These are phyloP conservation scores for Sarocladium brachiariae DNA, from an alignment of 2,329 filamentous ascomycete species.

Conservation along the genomic window DNA sequence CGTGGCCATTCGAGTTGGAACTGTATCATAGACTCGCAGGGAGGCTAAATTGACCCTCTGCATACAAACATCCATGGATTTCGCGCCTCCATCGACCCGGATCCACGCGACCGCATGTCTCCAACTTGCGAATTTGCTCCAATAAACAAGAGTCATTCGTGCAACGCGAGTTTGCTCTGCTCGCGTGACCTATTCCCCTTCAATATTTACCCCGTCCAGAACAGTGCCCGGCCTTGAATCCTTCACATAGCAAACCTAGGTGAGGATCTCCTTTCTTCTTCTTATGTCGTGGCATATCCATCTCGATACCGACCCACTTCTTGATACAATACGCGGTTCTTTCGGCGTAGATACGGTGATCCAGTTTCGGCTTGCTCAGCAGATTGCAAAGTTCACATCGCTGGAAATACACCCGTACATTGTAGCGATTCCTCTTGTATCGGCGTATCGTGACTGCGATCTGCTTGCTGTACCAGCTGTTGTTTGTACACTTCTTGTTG, in stretches of 20 bases:
- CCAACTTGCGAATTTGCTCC: too few relatives aligned
- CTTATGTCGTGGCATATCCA: neutral
- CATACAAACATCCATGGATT: neutral
- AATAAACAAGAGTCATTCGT: too few relatives aligned
- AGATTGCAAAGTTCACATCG: constrained; percentile 24
- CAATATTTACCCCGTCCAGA: neutral
- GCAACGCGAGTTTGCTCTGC: too few relatives aligned
- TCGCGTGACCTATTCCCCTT: neutral
- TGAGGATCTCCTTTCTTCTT: constrained; percentile 17
- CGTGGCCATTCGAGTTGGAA: constrained; percentile 22
- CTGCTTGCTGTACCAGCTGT: constrained; percentile 25
- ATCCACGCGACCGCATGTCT: too few relatives aligned
- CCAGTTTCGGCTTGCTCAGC: constrained; percentile 20
- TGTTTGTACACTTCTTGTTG: constrained; percentile 17
- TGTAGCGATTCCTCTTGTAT: constrained; percentile 22
- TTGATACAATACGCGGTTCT: constrained; percentile 29
- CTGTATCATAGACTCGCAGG: constrained; percentile 36
- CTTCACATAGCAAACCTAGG: constrained; percentile 24
- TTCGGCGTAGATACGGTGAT: constrained; percentile 26
- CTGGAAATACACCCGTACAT: constrained; percentile 30
- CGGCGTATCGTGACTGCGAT: constrained; percentile 29
- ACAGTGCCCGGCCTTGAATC: constrained; percentile 28
- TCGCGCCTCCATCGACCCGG: neutral
- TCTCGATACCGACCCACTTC: constrained; percentile 24
- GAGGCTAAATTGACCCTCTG: constrained; percentile 11